A percentile compares a stretch with the other conserved stretches of the same genome.
phyloP scores from a whole-genome alignment of 768 basidiomycete genomes.

The Lactarius vividus region DNA sequence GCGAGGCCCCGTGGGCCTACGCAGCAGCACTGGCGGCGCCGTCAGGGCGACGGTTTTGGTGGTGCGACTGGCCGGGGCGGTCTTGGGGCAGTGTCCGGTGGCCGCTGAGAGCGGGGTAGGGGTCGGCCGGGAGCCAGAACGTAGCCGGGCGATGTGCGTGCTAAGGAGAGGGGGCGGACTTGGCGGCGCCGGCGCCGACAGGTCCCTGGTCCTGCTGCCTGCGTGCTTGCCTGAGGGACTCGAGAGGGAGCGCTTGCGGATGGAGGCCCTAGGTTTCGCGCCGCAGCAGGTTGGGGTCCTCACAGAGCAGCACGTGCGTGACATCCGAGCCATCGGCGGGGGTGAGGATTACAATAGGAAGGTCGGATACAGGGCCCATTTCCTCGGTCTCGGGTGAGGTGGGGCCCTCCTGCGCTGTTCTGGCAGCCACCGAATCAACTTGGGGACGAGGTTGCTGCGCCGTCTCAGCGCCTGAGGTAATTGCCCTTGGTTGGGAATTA shows the following conservation, averaged over 20 bases:
- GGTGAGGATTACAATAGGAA: background rate
- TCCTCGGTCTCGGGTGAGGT: background rate
- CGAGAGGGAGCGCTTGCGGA: background rate
- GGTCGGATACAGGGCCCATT: background rate
- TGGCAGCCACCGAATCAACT: background rate
- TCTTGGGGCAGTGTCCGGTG: background rate
- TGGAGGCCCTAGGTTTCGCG: background rate
- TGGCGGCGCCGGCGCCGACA: background rate
- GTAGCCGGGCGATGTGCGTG: background rate
- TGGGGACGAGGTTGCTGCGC: background rate
- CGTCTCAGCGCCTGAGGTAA: background rate
- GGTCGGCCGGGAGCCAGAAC: slow-evolving; percentile 12
- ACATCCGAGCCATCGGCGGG: background rate
- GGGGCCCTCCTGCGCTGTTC: background rate
- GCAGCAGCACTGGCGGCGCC: background rate
- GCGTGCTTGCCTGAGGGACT: background rate
- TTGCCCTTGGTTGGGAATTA: background rate
- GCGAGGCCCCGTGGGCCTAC: background rate
- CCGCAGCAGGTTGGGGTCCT: background rate
- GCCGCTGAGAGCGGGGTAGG: background rate
- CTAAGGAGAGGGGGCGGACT: slow-evolving; percentile 1
- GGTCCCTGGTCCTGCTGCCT: background rate
- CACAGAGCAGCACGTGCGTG: background rate
- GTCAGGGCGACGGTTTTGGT: background rate
- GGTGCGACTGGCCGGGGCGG: slow-evolving; percentile 4